Evolutionary conservation across 2,329 filamentous ascomycete species (phyloP), one percentile per base, ranked within the genome.

Genomic region (Aureobasidium melanogenum): DNA sequence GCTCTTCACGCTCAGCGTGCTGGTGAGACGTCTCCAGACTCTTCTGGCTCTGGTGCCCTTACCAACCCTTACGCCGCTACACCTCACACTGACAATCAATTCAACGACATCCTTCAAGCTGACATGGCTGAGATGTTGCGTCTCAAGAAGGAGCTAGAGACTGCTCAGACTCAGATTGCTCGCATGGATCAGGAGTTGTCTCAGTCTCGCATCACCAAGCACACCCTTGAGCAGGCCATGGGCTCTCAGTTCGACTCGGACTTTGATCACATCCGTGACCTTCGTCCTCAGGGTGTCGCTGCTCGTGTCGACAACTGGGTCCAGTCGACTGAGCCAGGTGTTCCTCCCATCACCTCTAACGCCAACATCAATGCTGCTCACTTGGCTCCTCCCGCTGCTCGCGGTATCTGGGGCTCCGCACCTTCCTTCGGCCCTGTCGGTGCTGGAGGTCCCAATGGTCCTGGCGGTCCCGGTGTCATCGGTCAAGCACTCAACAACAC

Each of bases 161-260:
- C 85, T 64, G 88, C 88, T 38, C 84, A 88, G 63, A 85, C 80
- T 70, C 83, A 86, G 68, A 88, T 92, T 68, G 82, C 81, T 48
- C 85, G 83, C 61, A 84, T 91, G 70, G 87, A 88, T 62, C 82
- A 88, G 59, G 86, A 91, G 74, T 78, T 88, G 63, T 80, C 84
- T 41, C 84, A 88, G 65, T 84, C 80, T 26, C 84, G 84, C 32
- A 80, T 84, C 61, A 77, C 78, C 36, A 84, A 83, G 67, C 77
- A 82, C 58, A 87, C 84, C 12, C 75, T 82, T 60, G 82, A 84
- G 51, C 81, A 83, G 66, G 74, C 72, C 9, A 76, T 82, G 58
- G 78, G 80, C n/a, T 74, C 77, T 63, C 73, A 76, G 5, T 76
- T 61, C 24, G 59, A 61, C 44, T 46, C 50, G 6, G 80, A 82